These are phyloP conservation scores for Aspergillus candidus DNA, from an alignment of 2,329 filamentous ascomycete species.

Conservation along the genomic window DNA sequence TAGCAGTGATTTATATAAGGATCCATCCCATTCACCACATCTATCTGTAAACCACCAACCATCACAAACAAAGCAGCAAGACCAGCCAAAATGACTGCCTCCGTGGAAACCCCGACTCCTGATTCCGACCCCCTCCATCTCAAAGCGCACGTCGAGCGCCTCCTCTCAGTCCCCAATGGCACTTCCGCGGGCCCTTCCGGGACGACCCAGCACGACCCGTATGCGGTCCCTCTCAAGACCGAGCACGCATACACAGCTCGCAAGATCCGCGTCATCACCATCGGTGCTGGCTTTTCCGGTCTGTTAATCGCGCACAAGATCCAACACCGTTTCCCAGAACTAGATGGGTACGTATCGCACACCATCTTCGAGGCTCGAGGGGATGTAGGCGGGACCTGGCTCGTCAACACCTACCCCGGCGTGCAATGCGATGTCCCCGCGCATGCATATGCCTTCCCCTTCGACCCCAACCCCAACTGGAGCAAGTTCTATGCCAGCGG, in stretches of 20 bases:
- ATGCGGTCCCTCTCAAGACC: constrained; percentile 6
- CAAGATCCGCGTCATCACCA: constrained; percentile 15
- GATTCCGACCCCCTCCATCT: no score
- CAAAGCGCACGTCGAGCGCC: no score
- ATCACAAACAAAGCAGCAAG: no score
- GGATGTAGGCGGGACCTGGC: constrained; percentile 18
- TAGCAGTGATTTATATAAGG: no score
- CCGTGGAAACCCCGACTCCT: no score
- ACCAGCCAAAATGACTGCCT: no score
- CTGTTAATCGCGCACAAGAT: constrained; percentile 38
- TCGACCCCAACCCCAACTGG: constrained; percentile 41
- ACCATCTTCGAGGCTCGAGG: constrained; percentile 40
- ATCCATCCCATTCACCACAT: no score
- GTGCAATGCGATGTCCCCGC: constrained; percentile 27
- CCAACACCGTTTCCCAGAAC: constrained; percentile 27
- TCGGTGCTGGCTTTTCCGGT: constrained; percentile 25
- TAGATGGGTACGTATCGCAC: constrained; percentile 30
- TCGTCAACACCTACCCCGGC: constrained; percentile 17
- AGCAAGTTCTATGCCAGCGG: constrained; percentile 37
- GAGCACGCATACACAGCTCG: constrained; percentile 20
- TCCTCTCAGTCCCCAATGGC: neutral
- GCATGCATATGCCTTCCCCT: constrained; percentile 38
- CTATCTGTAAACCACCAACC: no score
- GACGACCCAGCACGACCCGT: neutral
- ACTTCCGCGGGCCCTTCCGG: neutral